phyloP scores from a whole-genome alignment of 371 early-diverging fungal genomes.

The Coemansia sp. region DNA sequence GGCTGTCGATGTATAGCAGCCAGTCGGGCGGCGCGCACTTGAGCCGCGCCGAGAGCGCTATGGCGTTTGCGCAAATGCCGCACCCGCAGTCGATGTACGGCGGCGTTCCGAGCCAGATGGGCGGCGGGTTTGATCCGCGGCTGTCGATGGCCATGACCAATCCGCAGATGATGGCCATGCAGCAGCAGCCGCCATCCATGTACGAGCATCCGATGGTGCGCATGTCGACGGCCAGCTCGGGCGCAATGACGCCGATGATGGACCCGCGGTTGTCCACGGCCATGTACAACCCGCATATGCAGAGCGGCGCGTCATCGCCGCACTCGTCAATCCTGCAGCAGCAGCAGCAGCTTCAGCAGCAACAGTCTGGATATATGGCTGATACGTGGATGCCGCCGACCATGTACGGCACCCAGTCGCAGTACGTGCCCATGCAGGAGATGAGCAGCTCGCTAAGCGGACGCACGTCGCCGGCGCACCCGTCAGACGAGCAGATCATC shows the following conservation, averaged over 20 bases:
- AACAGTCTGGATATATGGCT: slow-evolving; percentile 6
- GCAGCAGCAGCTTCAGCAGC: slow-evolving; percentile 2
- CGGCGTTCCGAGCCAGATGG: background rate
- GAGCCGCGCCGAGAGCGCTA: slow-evolving; percentile 36
- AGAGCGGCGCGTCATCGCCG: background rate
- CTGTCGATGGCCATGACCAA: slow-evolving; percentile 42
- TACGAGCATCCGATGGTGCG: slow-evolving; percentile 23
- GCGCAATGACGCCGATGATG: slow-evolving; percentile 1
- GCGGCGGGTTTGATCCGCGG: slow-evolving; percentile 25
- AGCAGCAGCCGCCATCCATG: slow-evolving; percentile 21
- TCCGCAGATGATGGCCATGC: slow-evolving; percentile 29
- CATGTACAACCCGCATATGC: slow-evolving; percentile 24
- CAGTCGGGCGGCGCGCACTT: slow-evolving; percentile 34
- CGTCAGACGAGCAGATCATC: slow-evolving; percentile 79
- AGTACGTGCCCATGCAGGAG: slow-evolving; percentile 19
- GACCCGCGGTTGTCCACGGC: slow-evolving; percentile 38
- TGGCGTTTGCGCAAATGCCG: slow-evolving; percentile 28
- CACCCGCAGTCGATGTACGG: slow-evolving; percentile 17
- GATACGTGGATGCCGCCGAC: slow-evolving; percentile 37
- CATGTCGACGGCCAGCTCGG: slow-evolving; percentile 10
- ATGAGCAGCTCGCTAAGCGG: slow-evolving; percentile 11
- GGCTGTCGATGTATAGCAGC: slow-evolving; percentile 41
- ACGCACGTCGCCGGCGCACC: slow-evolving; percentile 33
- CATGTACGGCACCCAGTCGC: slow-evolving; percentile 16
- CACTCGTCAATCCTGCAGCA: slow-evolving; percentile 17